Evolutionary conservation across 768 basidiomycete species (phyloP).

Genomic region (Russula ochroleuca): DNA sequence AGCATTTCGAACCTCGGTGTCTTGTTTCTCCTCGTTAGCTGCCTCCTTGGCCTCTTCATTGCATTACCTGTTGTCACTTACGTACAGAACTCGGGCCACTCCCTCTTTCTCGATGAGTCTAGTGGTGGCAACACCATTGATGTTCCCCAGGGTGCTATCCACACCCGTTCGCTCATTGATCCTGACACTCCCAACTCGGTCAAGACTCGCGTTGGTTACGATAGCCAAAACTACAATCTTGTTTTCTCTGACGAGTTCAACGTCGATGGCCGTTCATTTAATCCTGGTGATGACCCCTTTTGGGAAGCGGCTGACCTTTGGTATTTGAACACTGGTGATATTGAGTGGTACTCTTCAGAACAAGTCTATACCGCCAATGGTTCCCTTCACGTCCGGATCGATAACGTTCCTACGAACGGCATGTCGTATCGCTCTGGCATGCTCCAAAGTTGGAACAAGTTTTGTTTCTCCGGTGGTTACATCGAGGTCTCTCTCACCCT

Average conservation of each 20-base stretch:
- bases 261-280: conserved; percentile 47
- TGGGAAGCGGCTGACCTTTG: conserved; percentile 73
- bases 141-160: conserved; percentile 37
- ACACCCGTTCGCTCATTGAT: conserved; percentile 65
- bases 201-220: conserved; percentile 61
- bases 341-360: conserved; percentile 72
- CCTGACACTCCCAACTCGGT: conserved; percentile 58
- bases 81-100: conserved; percentile 39
- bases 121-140: conserved; percentile 63
- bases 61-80: conserved; percentile 72
- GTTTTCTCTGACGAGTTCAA: conserved; percentile 69
- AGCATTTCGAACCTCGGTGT: conserved; percentile 68
- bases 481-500: conserved; percentile 63
- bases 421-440: conserved; percentile 68
- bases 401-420: conserved; percentile 48
- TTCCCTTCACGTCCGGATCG: conserved; percentile 64
- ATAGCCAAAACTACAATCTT: conserved; percentile 62
- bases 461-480: conserved; percentile 75
- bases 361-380: conserved; percentile 67
- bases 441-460: conserved; percentile 89
- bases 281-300: conserved; percentile 59
- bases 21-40: conserved; percentile 55
- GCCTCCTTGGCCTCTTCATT: conserved; percentile 70
- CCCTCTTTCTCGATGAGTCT: conserved; percentile 42
- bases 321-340: conserved; percentile 65